These are phyloP conservation scores for Saccharomycopsis crataegensis DNA, from an alignment of 1,139 yeast genomes.

Conservation along the genomic window DNA sequence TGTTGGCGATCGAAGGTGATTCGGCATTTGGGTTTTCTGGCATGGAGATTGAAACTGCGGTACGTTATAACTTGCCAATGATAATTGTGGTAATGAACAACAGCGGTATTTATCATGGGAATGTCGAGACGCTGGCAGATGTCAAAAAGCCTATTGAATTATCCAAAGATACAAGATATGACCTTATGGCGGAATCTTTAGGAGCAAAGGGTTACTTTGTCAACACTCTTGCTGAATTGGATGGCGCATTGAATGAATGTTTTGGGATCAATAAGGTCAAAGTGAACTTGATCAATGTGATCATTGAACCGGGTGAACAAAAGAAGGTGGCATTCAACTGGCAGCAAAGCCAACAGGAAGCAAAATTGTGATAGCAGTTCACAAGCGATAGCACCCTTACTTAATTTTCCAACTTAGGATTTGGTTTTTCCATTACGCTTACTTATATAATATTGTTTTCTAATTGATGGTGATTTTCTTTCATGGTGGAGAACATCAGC, in stretches of 20 bases:
- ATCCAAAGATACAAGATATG: slow-evolving; percentile 47
- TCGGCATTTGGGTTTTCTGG: slow-evolving; percentile 68
- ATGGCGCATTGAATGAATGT: slow-evolving; percentile 21
- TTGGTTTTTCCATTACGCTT: too few relatives aligned
- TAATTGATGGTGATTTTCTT: too few relatives aligned
- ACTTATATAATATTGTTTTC: too few relatives aligned
- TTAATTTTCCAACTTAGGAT: too few relatives aligned
- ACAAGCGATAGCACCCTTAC: too few relatives aligned
- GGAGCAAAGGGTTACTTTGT: slow-evolving; percentile 51
- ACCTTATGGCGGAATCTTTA: slow-evolving; percentile 42
- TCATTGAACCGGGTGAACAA: slow-evolving; percentile 49
- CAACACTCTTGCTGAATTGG: slow-evolving; percentile 32
- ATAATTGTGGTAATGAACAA: slow-evolving; percentile 59
- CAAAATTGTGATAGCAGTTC: not conserved
- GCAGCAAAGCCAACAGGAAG: slow-evolving; percentile 31
- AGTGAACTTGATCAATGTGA: slow-evolving; percentile 33
- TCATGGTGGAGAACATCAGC: too few relatives aligned
- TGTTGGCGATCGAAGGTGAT: slow-evolving; percentile 60
- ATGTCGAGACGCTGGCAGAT: not conserved
- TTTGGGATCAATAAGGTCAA: slow-evolving; percentile 27
- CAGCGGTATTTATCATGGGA: slow-evolving; percentile 62
- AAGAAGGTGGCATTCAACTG: slow-evolving; percentile 52
- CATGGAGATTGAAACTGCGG: slow-evolving; percentile 58
- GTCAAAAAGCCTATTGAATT: slow-evolving; percentile 40
- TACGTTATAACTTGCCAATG: slow-evolving; percentile 43